These are phyloP conservation scores for Austropuccinia psidii DNA, from an alignment of 1,284 basidiomycete genomes.

Conservation along the genomic window DNA sequence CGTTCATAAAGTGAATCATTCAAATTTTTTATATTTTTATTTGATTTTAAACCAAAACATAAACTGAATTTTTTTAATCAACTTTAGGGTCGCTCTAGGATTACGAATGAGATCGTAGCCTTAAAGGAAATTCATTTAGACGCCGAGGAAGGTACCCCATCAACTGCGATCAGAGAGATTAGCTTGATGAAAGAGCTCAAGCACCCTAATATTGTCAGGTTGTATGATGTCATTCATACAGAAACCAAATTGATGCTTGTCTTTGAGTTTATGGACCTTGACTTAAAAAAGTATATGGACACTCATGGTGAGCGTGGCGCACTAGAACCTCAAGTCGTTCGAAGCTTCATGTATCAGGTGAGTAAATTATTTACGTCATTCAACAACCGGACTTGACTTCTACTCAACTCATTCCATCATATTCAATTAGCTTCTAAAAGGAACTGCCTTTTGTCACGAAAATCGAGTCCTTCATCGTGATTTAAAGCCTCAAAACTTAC, in stretches of 20 bases:
- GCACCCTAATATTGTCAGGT: conserved; percentile 86
- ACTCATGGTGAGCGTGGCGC: conserved; percentile 92
- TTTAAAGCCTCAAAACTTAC: conserved; percentile 92
- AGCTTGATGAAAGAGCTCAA: conserved; percentile 95
- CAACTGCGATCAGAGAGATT: conserved; percentile 89
- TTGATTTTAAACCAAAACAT: not conserved
- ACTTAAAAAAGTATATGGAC: conserved; percentile 99
- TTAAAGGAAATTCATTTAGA: conserved; percentile 92
- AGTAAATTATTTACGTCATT: not conserved
- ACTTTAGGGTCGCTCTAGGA: conserved; percentile 52
- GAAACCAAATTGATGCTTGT: conserved; percentile 97
- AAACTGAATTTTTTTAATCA: not conserved
- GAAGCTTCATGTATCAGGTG: conserved; percentile 67
- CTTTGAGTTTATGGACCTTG: conserved; percentile 97
- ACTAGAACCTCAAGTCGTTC: conserved; percentile 82
- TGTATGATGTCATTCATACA: conserved; percentile 84
- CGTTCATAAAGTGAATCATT: conserved; percentile 33
- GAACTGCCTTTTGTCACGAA: conserved; percentile 97
- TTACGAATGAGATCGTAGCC: conserved; percentile 81
- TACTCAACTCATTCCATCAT: conserved; percentile 60
- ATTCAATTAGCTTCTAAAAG: conserved; percentile 94
- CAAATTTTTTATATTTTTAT: not conserved
- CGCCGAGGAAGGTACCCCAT: conserved; percentile 88
- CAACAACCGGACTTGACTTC: not conserved
- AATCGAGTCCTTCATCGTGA: conserved; percentile 96